phyloP scores from a whole-genome alignment of 306 rosid species.

The Erythrophleum fordii region DNA sequence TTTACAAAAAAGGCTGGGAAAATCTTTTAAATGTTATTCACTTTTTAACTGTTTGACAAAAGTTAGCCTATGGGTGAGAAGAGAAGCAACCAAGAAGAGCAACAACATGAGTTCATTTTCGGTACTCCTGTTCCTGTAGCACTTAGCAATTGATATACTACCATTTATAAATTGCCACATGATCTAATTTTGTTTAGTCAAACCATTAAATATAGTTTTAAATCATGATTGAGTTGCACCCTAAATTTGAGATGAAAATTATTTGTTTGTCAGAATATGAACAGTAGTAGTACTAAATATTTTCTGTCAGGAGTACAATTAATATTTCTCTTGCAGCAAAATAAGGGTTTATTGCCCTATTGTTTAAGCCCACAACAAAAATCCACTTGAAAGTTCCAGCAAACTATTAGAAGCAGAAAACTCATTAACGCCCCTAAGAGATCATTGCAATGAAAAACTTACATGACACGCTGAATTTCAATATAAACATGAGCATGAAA shows the following conservation, averaged over 20 bases:
- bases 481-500: not conserved
- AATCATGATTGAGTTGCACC: too few species aligned
- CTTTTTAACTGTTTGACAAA: too few species aligned
- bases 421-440: not conserved
- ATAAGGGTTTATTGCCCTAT: not conserved
- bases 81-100: not conserved
- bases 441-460: not conserved
- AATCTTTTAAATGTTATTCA: too few species aligned
- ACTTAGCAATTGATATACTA: too few species aligned
- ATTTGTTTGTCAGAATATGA: too few species aligned
- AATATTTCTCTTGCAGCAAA: not conserved
- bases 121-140: too few species aligned
- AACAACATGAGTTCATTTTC: not conserved
- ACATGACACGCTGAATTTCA: not conserved
- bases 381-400: not conserved
- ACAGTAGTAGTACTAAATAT: too few species aligned
- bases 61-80: not conserved
- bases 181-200: too few species aligned
- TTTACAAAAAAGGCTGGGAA: too few species aligned
- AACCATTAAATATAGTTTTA: too few species aligned
- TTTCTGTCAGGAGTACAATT: not conserved
- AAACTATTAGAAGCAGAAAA: not conserved
- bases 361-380: not conserved
- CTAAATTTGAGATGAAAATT: too few species aligned
- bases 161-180: too few species aligned